These are phyloP conservation scores for Neurospora sp. DNA, from an alignment of 495 filamentous ascomycete species.

Conservation along the genomic window DNA sequence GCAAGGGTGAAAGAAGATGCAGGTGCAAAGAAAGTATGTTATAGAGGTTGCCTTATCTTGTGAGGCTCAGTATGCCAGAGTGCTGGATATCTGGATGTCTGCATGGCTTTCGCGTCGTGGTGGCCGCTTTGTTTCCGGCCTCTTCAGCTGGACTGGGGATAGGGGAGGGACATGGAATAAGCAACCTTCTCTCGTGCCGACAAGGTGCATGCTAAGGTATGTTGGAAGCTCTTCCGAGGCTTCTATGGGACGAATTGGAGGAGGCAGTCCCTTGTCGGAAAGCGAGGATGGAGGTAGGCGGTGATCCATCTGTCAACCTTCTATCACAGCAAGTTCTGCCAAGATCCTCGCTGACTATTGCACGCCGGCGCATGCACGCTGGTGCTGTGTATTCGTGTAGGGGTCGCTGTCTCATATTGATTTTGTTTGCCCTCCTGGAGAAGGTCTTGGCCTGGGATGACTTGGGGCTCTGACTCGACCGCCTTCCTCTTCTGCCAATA, in stretches of 20 bases:
- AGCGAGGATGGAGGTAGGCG: neutral
- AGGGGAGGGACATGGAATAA: neutral
- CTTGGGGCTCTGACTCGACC: neutral
- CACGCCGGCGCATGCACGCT: neutral
- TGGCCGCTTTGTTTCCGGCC: neutral
- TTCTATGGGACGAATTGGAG: neutral
- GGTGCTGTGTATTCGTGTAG: neutral
- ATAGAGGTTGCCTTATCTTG: neutral
- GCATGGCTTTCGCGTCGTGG: neutral
- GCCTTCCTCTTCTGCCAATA: neutral
- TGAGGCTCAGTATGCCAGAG: neutral
- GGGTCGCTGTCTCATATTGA: neutral
- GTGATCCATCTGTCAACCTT: neutral
- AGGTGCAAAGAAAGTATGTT: neutral
- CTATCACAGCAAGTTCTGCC: neutral
- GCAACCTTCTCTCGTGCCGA: neutral
- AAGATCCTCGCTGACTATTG: neutral
- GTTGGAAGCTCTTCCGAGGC: neutral
- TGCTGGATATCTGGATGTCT: neutral
- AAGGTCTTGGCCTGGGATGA: slow-evolving; percentile 4
- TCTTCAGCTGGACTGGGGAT: neutral
- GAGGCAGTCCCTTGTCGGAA: neutral
- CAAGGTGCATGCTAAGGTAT: neutral
- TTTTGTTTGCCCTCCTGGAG: slow-evolving; percentile 1
- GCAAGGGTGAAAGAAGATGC: neutral